Evolutionary conservation across 192 early-diverging fungal species (phyloP).

Genomic region (Coemansia erecta): DNA sequence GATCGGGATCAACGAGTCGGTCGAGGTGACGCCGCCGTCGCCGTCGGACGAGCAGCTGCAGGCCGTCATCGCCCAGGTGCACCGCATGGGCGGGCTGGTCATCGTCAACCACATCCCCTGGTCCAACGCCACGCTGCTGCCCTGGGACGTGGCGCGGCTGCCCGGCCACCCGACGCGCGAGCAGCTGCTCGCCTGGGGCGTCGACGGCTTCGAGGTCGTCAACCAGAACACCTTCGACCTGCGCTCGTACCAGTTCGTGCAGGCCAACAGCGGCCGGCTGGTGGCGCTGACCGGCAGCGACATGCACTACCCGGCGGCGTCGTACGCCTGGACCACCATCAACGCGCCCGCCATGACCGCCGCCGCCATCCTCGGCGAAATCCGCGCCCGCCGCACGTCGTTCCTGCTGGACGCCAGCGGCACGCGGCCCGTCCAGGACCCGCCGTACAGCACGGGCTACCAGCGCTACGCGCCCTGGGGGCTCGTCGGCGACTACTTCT

Average conservation of each 20-base stretch:
- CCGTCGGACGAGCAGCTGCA: slow-evolving; percentile 59
- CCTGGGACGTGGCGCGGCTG: slow-evolving; percentile 58
- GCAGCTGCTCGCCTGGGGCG: slow-evolving; percentile 61
- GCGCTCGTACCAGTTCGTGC: slow-evolving; percentile 56
- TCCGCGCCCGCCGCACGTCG: slow-evolving; percentile 53
- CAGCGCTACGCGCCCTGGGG: slow-evolving; percentile 56
- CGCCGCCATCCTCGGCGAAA: slow-evolving; percentile 52
- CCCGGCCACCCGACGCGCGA: slow-evolving; percentile 61
- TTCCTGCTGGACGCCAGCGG: slow-evolving; percentile 63
- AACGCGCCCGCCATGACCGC: slow-evolving; percentile 43
- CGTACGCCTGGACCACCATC: slow-evolving; percentile 58
- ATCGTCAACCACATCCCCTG: slow-evolving; percentile 80
- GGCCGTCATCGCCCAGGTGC: slow-evolving; percentile 57
- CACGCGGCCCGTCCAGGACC: slow-evolving; percentile 47
- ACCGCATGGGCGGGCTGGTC: slow-evolving; percentile 66
- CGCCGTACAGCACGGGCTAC: slow-evolving; percentile 42
- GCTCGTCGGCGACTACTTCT: slow-evolving; percentile 57
- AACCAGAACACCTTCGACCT: slow-evolving; percentile 62
- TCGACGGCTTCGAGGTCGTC: slow-evolving; percentile 70
- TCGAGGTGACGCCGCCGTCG: slow-evolving; percentile 50
- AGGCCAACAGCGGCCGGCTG: slow-evolving; percentile 31
- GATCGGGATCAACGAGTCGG: slow-evolving; percentile 64
- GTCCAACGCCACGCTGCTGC: slow-evolving; percentile 63
- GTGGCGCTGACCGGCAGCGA: slow-evolving; percentile 60
- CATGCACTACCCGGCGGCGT: slow-evolving; percentile 57